Percentiles rank a stretch among this genome's conserved stretches.
These are phyloP conservation scores for Fraxinus latifolia DNA, from an alignment of 305 asterid genomes.

Conservation along the genomic window DNA sequence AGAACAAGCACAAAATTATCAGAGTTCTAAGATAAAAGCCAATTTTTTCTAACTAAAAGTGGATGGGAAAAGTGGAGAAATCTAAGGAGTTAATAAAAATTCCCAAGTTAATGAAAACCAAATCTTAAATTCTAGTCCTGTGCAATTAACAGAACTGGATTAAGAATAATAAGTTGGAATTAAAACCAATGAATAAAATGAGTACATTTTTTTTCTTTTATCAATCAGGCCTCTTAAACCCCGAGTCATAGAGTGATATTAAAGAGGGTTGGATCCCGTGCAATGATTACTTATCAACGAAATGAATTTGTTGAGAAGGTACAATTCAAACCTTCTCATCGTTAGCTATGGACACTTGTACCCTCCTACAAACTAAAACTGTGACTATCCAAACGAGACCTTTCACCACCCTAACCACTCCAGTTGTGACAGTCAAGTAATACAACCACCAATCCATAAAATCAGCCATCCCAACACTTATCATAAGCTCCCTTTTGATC, in stretches of 20 bases:
- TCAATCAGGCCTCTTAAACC: not conserved
- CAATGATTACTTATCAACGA: not conserved
- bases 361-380: slow-evolving; percentile 8
- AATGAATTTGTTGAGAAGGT: not conserved
- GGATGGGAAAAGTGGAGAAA: not conserved
- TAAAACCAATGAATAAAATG: not conserved
- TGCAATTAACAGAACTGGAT: not conserved
- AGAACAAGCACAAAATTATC: not conserved
- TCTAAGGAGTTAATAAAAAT: not conserved
- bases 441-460: slow-evolving; percentile 58
- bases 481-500: slow-evolving; percentile 30
- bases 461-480: slow-evolving; percentile 38
- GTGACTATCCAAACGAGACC: slow-evolving; percentile 28
- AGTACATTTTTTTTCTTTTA: not conserved
- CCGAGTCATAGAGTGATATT: not conserved
- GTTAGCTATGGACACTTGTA: not conserved
- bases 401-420: slow-evolving; percentile 39
- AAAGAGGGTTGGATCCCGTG: not conserved
- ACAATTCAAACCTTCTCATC: slow-evolving; percentile 1
- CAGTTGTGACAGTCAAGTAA: slow-evolving; percentile 44
- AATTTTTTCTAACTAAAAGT: not conserved
- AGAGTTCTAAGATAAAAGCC: not conserved
- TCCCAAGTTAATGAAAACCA: not conserved
- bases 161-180: not conserved
- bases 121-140: not conserved